phyloP scores from a whole-genome alignment of 345 rosid genomes.

The Ailanthus altissimus region DNA sequence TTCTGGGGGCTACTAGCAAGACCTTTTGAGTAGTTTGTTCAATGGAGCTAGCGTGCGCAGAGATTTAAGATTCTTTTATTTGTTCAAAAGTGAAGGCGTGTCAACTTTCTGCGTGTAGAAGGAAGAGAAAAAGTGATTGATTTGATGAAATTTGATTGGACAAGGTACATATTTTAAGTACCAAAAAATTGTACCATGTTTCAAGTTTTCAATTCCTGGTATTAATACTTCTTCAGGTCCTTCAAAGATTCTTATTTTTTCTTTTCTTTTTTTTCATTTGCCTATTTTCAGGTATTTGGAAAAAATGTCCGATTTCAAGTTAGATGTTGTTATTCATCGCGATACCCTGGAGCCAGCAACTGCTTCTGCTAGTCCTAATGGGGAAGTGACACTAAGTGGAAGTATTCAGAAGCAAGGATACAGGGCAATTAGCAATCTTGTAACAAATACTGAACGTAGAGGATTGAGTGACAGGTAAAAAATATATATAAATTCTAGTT shows the following conservation, averaged over 20 bases:
- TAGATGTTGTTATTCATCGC: slow-evolving; percentile 40
- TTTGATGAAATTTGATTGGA: background rate
- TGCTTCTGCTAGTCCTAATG: slow-evolving; percentile 31
- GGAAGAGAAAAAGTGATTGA: background rate
- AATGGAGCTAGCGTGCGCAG: too few relatives aligned
- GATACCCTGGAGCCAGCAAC: slow-evolving; percentile 42
- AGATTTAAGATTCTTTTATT: too few relatives aligned
- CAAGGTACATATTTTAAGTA: background rate
- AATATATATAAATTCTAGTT: too few relatives aligned
- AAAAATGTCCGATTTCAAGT: slow-evolving; percentile 51
- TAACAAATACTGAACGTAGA: slow-evolving; percentile 39
- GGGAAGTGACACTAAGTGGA: slow-evolving; percentile 30
- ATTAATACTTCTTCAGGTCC: too few relatives aligned
- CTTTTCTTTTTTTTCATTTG: background rate
- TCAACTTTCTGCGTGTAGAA: too few relatives aligned
- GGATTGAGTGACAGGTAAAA: slow-evolving; percentile 59
- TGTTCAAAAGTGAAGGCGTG: too few relatives aligned
- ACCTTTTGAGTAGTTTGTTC: background rate
- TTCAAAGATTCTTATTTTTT: too few relatives aligned
- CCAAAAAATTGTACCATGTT: too few relatives aligned
- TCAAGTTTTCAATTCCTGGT: too few relatives aligned
- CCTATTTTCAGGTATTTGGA: slow-evolving; percentile 32
- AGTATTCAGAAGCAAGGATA: slow-evolving; percentile 41
- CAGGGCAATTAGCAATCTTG: slow-evolving; percentile 32
- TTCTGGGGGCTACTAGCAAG: background rate